Conservation (phyloP, 2,329 filamentous ascomycete species). For the Zymoseptoria crescenta region DNA sequence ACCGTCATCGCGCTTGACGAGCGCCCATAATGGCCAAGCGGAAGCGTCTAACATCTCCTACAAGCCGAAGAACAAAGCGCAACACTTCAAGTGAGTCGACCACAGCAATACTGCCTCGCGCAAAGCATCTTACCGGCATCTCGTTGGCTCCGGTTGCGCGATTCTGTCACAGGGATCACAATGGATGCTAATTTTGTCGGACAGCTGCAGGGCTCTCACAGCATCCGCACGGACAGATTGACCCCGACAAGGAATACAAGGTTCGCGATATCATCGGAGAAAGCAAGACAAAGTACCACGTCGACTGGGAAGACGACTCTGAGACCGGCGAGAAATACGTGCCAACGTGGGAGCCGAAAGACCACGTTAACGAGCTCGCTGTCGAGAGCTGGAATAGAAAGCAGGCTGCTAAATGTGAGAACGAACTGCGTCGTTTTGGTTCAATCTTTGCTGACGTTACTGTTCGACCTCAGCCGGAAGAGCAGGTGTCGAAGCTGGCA, state of each 20-base stretch:
- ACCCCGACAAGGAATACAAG: conserved; percentile 20
- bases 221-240: conserved; percentile 24
- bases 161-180: neutral
- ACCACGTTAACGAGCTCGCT: conserved; percentile 29
- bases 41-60: conserved; percentile 14
- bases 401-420: conserved; percentile 13
- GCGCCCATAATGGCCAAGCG: conserved; percentile 15
- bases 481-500: neutral
- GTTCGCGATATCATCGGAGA: conserved; percentile 29
- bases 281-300: conserved; percentile 37
- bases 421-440: neutral
- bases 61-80: conserved; percentile 6
- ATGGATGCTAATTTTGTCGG: conserved; percentile 1
- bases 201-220: conserved; percentile 4
- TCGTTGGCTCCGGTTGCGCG: neutral
- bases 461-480: neutral
- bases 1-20: neutral
- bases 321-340: conserved; percentile 41
- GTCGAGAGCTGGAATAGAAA: conserved; percentile 31
- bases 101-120: neutral
- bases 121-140: neutral
- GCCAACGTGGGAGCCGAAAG: conserved; percentile 46
- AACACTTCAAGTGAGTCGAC: neutral
- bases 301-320: conserved; percentile 52
- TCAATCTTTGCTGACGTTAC: neutral